Conservation (phyloP, 192 early-diverging fungal genomes). For the Entrophospora sp. region DNA sequence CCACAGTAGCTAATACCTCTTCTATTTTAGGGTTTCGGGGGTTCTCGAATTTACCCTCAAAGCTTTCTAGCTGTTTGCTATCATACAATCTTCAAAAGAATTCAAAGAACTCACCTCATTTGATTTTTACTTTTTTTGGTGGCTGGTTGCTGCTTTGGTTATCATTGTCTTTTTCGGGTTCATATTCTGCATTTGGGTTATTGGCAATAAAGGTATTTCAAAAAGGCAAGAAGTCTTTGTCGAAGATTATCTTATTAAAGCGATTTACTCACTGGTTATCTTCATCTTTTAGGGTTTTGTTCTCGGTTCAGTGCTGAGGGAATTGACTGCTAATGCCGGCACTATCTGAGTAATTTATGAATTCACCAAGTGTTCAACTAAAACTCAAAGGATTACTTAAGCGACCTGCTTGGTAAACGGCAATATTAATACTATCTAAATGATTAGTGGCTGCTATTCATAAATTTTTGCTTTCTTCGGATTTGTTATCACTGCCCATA, state of each 20-base stretch:
- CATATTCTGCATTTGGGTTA: neutral
- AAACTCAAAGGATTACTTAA: slow-evolving; percentile 7
- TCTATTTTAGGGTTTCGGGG: neutral
- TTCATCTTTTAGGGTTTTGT: neutral
- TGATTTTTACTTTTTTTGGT: neutral
- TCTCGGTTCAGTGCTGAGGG: neutral
- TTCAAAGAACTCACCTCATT: neutral
- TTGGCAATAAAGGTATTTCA: neutral
- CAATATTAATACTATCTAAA: neutral
- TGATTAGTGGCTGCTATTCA: slow-evolving; percentile 6
- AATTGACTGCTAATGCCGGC: neutral
- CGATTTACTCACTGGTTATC: slow-evolving; percentile 2
- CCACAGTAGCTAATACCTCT: neutral
- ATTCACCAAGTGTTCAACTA: neutral
- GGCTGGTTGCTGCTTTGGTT: neutral
- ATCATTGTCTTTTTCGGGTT: neutral
- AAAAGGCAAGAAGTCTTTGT: neutral
- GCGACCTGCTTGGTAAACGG: neutral
- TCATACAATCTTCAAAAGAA: neutral
- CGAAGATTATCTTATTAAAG: neutral
- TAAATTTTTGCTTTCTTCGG: neutral
- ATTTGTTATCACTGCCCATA: neutral
- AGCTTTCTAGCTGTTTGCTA: neutral
- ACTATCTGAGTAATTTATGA: neutral
- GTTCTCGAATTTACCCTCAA: neutral